phyloP scores from a whole-genome alignment of 805 yeast species.

The Saturnispora sekii region DNA sequence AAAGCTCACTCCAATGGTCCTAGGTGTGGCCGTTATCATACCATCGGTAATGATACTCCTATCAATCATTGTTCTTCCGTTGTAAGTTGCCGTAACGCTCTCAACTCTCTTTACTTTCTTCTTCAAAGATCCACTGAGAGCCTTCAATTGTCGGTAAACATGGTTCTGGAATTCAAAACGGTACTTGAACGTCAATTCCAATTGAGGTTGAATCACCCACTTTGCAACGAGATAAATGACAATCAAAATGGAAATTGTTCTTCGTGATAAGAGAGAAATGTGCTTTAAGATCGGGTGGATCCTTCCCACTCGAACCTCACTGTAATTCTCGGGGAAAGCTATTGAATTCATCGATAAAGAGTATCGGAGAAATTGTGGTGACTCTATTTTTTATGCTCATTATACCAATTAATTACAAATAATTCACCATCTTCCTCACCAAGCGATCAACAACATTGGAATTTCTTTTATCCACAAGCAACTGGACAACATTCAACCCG shows the following conservation, averaged over 20 bases:
- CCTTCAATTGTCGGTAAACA: slow-evolving; percentile 22
- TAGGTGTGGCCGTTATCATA: slow-evolving; percentile 11
- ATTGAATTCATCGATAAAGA: slow-evolving; percentile 8
- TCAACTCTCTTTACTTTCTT: slow-evolving; percentile 28
- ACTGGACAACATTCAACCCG: slow-evolving; percentile 16
- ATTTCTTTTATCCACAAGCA: slow-evolving; percentile 10
- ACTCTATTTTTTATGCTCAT: neutral
- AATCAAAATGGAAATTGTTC: slow-evolving; percentile 28
- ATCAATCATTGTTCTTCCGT: slow-evolving; percentile 29
- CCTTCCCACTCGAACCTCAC: slow-evolving; percentile 5
- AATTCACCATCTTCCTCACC: slow-evolving; percentile 5
- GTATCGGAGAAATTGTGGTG: neutral
- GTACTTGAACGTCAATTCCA: slow-evolving; percentile 31
- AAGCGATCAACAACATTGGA: slow-evolving; percentile 3
- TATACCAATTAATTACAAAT: neutral
- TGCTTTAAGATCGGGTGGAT: slow-evolving; percentile 21
- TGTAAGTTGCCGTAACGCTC: slow-evolving; percentile 33
- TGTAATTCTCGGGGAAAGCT: slow-evolving; percentile 27
- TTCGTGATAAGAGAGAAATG: slow-evolving; percentile 25
- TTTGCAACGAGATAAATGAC: slow-evolving; percentile 25
- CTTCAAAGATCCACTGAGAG: slow-evolving; percentile 22
- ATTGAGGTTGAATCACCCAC: slow-evolving; percentile 31
- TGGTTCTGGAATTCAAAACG: slow-evolving; percentile 27
- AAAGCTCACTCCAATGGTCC: slow-evolving; percentile 21
- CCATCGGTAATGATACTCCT: slow-evolving; percentile 23